Evolutionary conservation across 2,329 filamentous ascomycete species (phyloP), one percentile per base, ranked within the genome.

Genomic region (Volutella citrinella): DNA sequence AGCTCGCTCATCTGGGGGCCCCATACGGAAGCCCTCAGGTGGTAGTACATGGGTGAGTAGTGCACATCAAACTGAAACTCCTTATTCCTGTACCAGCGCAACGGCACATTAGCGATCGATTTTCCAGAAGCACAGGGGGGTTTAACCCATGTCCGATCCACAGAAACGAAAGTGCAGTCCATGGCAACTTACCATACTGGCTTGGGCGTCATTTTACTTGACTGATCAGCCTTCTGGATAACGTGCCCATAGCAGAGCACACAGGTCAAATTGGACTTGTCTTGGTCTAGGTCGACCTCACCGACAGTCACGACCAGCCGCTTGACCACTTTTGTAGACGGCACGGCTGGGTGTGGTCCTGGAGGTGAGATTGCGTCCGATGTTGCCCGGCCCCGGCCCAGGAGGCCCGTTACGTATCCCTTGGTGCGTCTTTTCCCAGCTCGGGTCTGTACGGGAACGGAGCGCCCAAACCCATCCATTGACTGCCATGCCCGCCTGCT

Each of bases 221-320:
- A 34, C 6, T 36, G 36, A 24, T 42, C 43, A 23, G 50, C 50
- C 23, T 40, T 43, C 19, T 50, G 50, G n/a, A 50, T 44, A 19
- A 50, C 37, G 20, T 50, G 40, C 7, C 49, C 50, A 29, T 53
- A 48, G 38, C 48, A 50, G n/a, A 53, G 40, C 15, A 53, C 50
- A 32, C 50, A 53, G 19, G 42, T 50, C 20, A 50, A 30, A 11
- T 40, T 46, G 12, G 41, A 32, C 26, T 40, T 44, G 28, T 50
- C 40, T 16, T 43, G 38, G 27, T 46, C 24, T 25, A 52, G 19
- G n/a, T 45, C 36, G 32, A 41, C 36, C 29, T 42, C 30, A 5
- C 30, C 34, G 20, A 38, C 34, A 11, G 28, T 37, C 12, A 34
- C 25, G 3, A 38, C 10, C 12, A 41, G 27, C 15, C 35, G 30